A percentile compares a stretch with the other conserved stretches of the same genome.
Evolutionary conservation across 441 rosid genomes (phyloP).

Genomic region (Erodium moschatum): DNA sequence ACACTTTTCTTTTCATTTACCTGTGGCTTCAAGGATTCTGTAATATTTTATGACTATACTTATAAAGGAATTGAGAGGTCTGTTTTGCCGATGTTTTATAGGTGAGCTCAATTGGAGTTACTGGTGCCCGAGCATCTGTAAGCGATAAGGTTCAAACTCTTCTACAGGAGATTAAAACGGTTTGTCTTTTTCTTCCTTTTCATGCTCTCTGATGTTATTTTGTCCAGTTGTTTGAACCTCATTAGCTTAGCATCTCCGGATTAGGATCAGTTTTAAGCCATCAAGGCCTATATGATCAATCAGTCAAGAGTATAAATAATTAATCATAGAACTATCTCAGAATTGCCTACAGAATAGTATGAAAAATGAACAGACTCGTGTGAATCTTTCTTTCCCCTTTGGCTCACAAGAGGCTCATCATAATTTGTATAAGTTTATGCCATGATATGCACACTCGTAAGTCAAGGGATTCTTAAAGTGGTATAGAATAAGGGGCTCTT

Average conservation of each 20-base stretch:
- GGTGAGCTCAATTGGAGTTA: constrained; percentile 89
- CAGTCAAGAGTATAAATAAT: too few species aligned
- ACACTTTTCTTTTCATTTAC: too few species aligned
- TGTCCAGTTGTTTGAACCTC: neutral
- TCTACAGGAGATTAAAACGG: constrained; percentile 63
- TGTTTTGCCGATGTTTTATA: constrained; percentile 21
- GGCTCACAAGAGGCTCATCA: too few species aligned
- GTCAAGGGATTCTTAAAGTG: too few species aligned
- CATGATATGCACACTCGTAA: too few species aligned
- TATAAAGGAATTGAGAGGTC: neutral
- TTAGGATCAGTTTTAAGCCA: too few species aligned
- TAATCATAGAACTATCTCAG: too few species aligned
- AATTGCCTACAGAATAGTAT: neutral
- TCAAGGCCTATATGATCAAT: too few species aligned
- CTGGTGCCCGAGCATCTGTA: constrained; percentile 82
- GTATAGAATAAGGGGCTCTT: too few species aligned
- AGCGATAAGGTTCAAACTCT: constrained; percentile 54
- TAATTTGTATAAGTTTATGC: too few species aligned
- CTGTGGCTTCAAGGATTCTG: too few species aligned
- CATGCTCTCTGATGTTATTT: neutral
- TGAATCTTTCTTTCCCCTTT: neutral
- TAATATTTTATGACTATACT: too few species aligned
- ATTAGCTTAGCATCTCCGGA: neutral
- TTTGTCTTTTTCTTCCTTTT: constrained; percentile 14
- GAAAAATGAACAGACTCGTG: neutral